Percentiles rank a stretch among this genome's conserved stretches.
These are phyloP conservation scores for Aspergillus avenaceus DNA, from an alignment of 495 filamentous ascomycete species.

Conservation along the genomic window DNA sequence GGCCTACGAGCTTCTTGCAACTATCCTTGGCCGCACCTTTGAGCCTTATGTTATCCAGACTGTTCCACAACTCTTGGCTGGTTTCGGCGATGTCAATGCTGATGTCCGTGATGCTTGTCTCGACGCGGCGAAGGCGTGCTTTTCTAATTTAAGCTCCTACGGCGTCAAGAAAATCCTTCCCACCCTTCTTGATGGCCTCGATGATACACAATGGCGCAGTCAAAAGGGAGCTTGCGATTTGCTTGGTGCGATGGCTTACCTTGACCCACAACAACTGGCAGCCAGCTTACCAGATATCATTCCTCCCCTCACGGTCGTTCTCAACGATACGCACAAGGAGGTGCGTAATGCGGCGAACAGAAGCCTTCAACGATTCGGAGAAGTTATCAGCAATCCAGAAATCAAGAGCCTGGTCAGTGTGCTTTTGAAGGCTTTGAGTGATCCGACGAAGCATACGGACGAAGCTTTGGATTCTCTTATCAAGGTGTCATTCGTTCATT, in stretches of 20 bases:
- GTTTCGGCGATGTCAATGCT: constrained; percentile 82
- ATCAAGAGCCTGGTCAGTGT: constrained; percentile 87
- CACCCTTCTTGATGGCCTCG: constrained; percentile 85
- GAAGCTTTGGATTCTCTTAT: constrained; percentile 90
- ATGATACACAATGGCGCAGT: constrained; percentile 94
- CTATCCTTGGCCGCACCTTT: constrained; percentile 79
- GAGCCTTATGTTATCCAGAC: constrained; percentile 96
- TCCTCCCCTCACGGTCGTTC: constrained; percentile 83
- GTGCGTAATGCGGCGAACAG: constrained; percentile 88
- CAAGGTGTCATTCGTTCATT: constrained; percentile 94
- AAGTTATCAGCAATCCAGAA: constrained; percentile 97
- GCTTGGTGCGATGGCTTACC: constrained; percentile 95
- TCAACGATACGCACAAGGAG: constrained; percentile 98
- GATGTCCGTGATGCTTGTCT: constrained; percentile 91
- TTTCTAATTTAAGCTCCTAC: constrained; percentile 87
- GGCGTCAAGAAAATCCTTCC: constrained; percentile 93
- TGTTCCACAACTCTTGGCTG: constrained; percentile 80
- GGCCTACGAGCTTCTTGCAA: constrained; percentile 84
- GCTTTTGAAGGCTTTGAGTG: constrained; percentile 91
- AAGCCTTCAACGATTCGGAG: constrained; percentile 93
- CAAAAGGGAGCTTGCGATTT: constrained; percentile 97
- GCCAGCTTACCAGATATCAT: constrained; percentile 93
- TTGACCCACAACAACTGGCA: constrained; percentile 91
- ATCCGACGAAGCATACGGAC: constrained; percentile 96
- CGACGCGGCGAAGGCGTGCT: constrained; percentile 90